Evolutionary conservation across 345 rosid genomes (phyloP), one percentile per base, ranked within the genome.

Genomic region (Heritiera littoralis): DNA sequence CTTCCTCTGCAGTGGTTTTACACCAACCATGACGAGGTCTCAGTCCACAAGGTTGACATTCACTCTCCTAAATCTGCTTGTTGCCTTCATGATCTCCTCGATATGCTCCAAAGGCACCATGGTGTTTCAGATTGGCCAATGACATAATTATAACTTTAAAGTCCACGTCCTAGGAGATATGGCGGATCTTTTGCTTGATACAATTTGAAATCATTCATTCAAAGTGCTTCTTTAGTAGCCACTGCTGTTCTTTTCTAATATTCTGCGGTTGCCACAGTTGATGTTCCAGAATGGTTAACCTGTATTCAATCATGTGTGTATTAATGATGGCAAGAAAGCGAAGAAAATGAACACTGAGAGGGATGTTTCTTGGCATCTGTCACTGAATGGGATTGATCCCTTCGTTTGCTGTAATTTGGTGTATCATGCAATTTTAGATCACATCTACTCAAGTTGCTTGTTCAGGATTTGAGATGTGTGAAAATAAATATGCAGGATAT

Each of bases 1-100:
- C 79, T 83, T 70, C 71, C 74, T 75, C 67, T 84, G 87, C 87
- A 85, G 45, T 65, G 85, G 74, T 78, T 84, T 77, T 79, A 49
- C 23, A 77, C 77, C 89, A 61, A 73, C 83, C 58, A 75, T 83
- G 60, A 60, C 79, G 23, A 55, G 85, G 79, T 85, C 86, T 38
- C 73, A 73, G 84, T 82, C 85, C 51, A 76, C 82, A 72, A 85
- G 84, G 79, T 76, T 82, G 77, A 77, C 64, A 28, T 77, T 72
- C 58, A 35, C 65, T 79, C 67, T 46, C 30, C 78, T 67, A 77
- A 83, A 4, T 82, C 83, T 80, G 85, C 82, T 86, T 66, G 71
- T 49, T 77, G 67, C 78, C 79, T 66, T 78, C 69, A 77, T 82
- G 49, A 51, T 77, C 20, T 20, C 67, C 5, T 59, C 41, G 58